Conservation (phyloP, 352 stramenopile species). For the Globisporangium paroecandrum region DNA sequence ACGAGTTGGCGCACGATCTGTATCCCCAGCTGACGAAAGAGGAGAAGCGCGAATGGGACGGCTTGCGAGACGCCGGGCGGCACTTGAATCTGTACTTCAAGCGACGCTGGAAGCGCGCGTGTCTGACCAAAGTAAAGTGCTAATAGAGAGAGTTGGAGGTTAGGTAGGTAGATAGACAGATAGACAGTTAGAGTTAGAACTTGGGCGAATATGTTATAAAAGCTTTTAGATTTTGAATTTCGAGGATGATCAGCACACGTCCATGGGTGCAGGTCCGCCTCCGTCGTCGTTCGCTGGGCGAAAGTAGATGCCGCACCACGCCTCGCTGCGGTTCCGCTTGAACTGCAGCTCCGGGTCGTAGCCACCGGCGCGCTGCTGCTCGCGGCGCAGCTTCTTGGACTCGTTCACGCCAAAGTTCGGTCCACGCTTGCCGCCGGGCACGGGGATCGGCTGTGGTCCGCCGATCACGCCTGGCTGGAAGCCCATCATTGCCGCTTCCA, state of each 20-base stretch:
- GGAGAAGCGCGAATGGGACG: constrained; percentile 20
- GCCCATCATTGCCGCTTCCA: constrained; percentile 87
- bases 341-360: constrained; percentile 79
- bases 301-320: constrained; percentile 79
- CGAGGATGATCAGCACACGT: constrained; percentile 36
- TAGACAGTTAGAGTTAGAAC: not conserved
- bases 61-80: constrained; percentile 25
- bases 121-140: constrained; percentile 4
- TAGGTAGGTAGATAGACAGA: not conserved
- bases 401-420: constrained; percentile 77
- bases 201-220: constrained; percentile 2
- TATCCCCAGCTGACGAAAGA: constrained; percentile 20
- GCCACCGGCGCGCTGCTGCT: constrained; percentile 76
- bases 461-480: constrained; percentile 76
- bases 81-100: constrained; percentile 53
- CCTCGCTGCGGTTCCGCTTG: constrained; percentile 75
- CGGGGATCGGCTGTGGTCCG: constrained; percentile 68
- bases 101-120: constrained; percentile 27
- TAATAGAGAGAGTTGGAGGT: not conserved
- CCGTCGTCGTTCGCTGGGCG: constrained; percentile 32
- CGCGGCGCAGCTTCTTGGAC: constrained; percentile 70
- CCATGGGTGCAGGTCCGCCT: constrained; percentile 34
- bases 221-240: not conserved
- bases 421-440: constrained; percentile 76
- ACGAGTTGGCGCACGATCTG: constrained; percentile 35